These are phyloP conservation scores for Lasiodiplodia sp. DNA, from an alignment of 2,329 filamentous ascomycete genomes.

Conservation along the genomic window DNA sequence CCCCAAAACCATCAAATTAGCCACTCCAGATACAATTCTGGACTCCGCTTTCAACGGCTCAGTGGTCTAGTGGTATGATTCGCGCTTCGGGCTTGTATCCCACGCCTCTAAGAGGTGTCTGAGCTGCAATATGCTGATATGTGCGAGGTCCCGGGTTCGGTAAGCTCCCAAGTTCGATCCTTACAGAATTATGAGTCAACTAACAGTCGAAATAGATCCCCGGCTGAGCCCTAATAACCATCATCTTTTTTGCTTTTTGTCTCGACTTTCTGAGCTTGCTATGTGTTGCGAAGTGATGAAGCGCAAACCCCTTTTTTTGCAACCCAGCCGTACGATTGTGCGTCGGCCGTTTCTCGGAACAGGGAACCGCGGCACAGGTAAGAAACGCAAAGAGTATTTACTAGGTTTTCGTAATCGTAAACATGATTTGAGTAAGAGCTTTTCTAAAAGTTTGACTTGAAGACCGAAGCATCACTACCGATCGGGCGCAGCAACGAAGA, in stretches of 20 bases:
- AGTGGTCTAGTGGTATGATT: slow-evolving; percentile 32
- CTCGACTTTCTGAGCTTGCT: neutral
- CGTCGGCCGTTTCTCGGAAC: neutral
- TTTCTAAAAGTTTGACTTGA: neutral
- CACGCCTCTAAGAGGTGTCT: neutral
- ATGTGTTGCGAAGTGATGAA: neutral
- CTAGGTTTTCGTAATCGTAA: neutral
- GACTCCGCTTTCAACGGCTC: slow-evolving; percentile 7
- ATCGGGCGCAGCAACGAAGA: too few relatives aligned
- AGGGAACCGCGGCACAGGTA: neutral
- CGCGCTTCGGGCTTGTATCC: slow-evolving; percentile 12
- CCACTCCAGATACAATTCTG: neutral
- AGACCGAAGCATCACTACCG: neutral
- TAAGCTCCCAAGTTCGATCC: slow-evolving; percentile 9
- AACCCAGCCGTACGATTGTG: neutral
- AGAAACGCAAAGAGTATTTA: neutral
- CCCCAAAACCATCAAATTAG: neutral
- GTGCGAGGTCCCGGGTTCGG: slow-evolving; percentile 19
- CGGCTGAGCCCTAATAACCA: neutral
- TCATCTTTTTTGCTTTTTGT: neutral
- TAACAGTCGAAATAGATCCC: slow-evolving; percentile 1
- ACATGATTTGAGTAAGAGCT: neutral
- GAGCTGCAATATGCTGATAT: neutral
- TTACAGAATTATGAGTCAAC: neutral
- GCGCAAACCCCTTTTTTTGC: neutral